Evolutionary conservation across 805 yeast species (phyloP), one percentile per base, ranked within the genome.

Genomic region (Schwanniomyces vanrijiae): DNA sequence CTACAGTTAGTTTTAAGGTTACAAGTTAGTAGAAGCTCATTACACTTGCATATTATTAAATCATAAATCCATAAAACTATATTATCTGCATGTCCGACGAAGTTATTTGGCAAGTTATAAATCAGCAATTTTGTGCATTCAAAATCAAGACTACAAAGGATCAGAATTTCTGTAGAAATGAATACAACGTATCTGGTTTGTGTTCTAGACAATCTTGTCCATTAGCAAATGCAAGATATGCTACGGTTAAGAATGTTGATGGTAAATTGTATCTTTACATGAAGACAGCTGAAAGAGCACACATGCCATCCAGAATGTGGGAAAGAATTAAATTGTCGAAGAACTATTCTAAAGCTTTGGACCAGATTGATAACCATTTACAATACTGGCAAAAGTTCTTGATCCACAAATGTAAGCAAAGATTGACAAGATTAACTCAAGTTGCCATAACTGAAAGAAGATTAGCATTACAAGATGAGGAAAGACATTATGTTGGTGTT

Each of bases 201-300:
- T 94, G 99, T 67, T 81, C 84, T 46, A 82, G 99, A 60, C 90
- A 85, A 64, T 88, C 97, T 4, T 94, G 99, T 66, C 99, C 99
- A 1, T 73, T 94, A 50, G 99, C 99, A 21, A 94, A 90, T 65
- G 88, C 96, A 14, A 81, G 88, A 60, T 89, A 89, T 68, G 96
- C 96, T 26, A 89, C 96, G 0, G 88, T 89, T 39, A 86, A 88
- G 61, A 84, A 81, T 55, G 77, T 86, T 24, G 89, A 86, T 54
- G 96, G 96, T 5, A 81, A 81, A 62, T 69, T 90, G 41, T 89
- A 88, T 59, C 71, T 89, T 29, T 94, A 94, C 70, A 94, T 94
- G 90, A 94, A 94, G 66, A 94, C 98, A 1, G 96, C 95, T 1
- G 99, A 94, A 73, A 83, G 99, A 71, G 95, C 96, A 18, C 98